Conservation (phyloP, 169 alveolate genomes). For the Plasmodium gallinaceum region DNA sequence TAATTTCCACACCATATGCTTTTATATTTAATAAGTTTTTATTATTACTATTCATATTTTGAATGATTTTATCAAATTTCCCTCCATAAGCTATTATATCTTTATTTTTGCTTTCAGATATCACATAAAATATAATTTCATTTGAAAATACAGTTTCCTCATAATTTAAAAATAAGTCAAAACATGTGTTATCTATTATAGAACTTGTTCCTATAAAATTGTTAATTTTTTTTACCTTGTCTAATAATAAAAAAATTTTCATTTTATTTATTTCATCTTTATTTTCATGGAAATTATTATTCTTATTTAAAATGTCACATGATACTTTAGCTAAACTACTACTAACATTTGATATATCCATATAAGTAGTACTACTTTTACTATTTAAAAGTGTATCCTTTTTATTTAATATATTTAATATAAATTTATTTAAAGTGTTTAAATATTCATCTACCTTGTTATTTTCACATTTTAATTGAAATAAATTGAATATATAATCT, state of each 20-base stretch:
- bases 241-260: slow-evolving; percentile 24
- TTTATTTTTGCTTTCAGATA: slow-evolving; percentile 57
- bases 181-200: slow-evolving; percentile 43
- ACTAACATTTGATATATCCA: neutral
- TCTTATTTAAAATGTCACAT: neutral
- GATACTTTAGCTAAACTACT: neutral
- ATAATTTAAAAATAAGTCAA: slow-evolving; percentile 69
- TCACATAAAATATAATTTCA: slow-evolving; percentile 68
- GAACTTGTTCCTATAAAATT: slow-evolving; percentile 64
- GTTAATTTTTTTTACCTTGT: slow-evolving; percentile 59
- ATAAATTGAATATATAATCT: slow-evolving; percentile 39
- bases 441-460: slow-evolving; percentile 69
- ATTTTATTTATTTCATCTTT: slow-evolving; percentile 17
- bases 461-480: slow-evolving; percentile 66
- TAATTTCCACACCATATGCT: slow-evolving; percentile 71
- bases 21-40: slow-evolving; percentile 18
- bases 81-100: slow-evolving; percentile 76
- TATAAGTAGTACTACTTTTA: neutral
- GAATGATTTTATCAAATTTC: slow-evolving; percentile 32
- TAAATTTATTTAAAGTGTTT: slow-evolving; percentile 25
- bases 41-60: slow-evolving; percentile 26
- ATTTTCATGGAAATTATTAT: neutral
- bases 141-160: slow-evolving; percentile 63
- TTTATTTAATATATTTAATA: slow-evolving; percentile 29
- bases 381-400: slow-evolving; percentile 1